Evolutionary conservation across 2,329 filamentous ascomycete genomes (phyloP), one percentile per base, ranked within the genome.

Genomic region (Phoma sp.): DNA sequence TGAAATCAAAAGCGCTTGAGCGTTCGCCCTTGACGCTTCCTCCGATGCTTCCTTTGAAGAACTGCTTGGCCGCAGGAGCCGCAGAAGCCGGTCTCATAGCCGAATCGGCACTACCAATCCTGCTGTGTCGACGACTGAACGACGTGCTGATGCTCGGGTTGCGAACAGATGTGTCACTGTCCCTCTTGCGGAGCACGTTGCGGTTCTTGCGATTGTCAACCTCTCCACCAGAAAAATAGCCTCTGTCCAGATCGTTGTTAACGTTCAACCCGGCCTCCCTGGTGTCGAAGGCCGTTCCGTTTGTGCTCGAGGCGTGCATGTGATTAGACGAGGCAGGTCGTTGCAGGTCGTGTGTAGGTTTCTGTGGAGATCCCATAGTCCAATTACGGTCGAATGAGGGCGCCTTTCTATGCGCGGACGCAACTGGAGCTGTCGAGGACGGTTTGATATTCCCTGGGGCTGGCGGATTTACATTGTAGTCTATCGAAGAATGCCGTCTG

Each of bases 211-310:
- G 86, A 38, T 84, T 84, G 59, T 97, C 92, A 9, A 87, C 80
- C 67, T 98, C 93, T 13, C 89, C 89, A 3, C 93, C 91, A 7
- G 93, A 97, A 70, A 97, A 96, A 74, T 98, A 98, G 23, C 93
- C 93, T 32, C 91, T 85, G 67, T 98, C 95, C 13, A 91, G 74
- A 57, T 96, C 90, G 51, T 77, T 75, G 40, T 76, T 68, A 68
- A 69, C 58, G 42, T 64, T 71, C 59, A 74, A 55, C 35, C 65
- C 71, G 32, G 55, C 60, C 43, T 73, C 72, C 38, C 62, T 60
- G 5, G 46, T 50, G 29, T 69, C 66, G 30, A 68, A 67, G 3
- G 65, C 56, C 7, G 65, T 60, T 11, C 62, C 64, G 14, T 70
- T 71, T 14, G 70, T 64, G 48, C 72, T 74, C 0, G 62, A 54